Evolutionary conservation across 164 flowering plant genomes (phyloP), one percentile per base, ranked within the genome.

Genomic region (Aristolochia contorta): DNA sequence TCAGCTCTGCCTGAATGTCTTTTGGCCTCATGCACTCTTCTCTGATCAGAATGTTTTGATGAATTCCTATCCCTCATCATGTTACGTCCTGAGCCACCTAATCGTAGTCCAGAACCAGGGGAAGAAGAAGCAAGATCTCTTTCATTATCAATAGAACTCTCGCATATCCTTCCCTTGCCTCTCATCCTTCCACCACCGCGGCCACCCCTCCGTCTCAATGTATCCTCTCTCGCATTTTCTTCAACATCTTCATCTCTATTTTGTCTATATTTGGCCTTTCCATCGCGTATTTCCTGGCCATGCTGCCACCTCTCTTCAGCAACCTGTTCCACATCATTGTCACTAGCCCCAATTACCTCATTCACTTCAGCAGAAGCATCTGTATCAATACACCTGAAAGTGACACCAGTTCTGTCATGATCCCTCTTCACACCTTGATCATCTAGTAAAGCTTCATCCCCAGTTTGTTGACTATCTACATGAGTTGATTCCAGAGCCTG

Each of bases 171-270:
- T 41, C 78, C 89, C 70, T 77, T 90, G 14, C 83, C 87, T 74
- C 82, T 82, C 47, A 67, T 62, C 73, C 78, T 83, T 63, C 68
- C 50, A 71, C 65, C 72, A 57, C 75, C 87, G 63, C 96, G 85
- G 61, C 63, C 76, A 21, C 54, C 33, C 67, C 73, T 80, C 33
- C 85, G 83, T 72, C 87, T 84, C 45, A 79, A 70, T 3, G 79
- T 69, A 46, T 86, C 94, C 46, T 83, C 94, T 77, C 87, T 81
- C 6, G 60, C 70, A 77, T 67, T 76, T 25, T 86, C 91, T 67
- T 84, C 97, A 61, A 48, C 30, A 56, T 80, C 86, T 61, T 78
- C 84, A 62, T 78, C 82, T 62, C 77, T 65, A 16, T 19, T 37
- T 43, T 68, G 62, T 72, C 65, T 76, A 30, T 70, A 52, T 73